Base-by-base conservation (phyloP, 805 yeast genomes). In the Sporopachydermia quercuum region DNA sequence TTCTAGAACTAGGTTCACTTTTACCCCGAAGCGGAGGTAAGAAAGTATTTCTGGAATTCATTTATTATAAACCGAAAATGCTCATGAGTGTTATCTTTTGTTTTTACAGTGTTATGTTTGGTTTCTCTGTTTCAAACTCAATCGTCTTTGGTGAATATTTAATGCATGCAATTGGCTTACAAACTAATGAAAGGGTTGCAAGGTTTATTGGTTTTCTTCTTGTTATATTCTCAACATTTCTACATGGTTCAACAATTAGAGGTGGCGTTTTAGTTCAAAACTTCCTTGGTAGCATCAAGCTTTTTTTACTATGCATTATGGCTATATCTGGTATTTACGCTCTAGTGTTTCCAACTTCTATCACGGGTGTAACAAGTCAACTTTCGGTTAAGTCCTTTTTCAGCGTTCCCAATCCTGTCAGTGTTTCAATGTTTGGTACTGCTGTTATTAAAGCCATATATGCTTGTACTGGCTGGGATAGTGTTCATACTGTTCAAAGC, bases 21-120 rank as follows among this genome's bases (percentile, higher is more conserved):
- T 62, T 79, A 5, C 86, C 89, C 0, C 61, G 80, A 47, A 75
- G 78, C 43, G 91, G 93, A 2, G 93, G 89, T 0, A 70, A 77
- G 34, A 81, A 81, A 50, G 76, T 74, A 15, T 81, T 81, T 45
- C 54, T 81, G 42, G 89, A 80, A 50, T 72, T 68, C 45, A 71
- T 78, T 15, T 81, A 75, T 51, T 66, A 68, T 38, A 69, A 57
- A 43, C 93, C 91, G 1, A 62, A 58, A 39, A 60, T 73, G 60
- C 51, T 76, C 50, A 63, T 69, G 35, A 66, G 73, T 37, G 76
- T 71, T 14, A 59, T 70, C 3, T 66, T 69, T 43, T 63, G 68
- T 38, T 46, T 71, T 1, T 71, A 63, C 43, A 62, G 73, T 2
- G 62, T 76, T 6, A 45, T 69, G 18, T 73, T 74, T 47, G 80